Base-by-base conservation (phyloP, 1,284 basidiomycete species). In the Malassezia restricta region DNA sequence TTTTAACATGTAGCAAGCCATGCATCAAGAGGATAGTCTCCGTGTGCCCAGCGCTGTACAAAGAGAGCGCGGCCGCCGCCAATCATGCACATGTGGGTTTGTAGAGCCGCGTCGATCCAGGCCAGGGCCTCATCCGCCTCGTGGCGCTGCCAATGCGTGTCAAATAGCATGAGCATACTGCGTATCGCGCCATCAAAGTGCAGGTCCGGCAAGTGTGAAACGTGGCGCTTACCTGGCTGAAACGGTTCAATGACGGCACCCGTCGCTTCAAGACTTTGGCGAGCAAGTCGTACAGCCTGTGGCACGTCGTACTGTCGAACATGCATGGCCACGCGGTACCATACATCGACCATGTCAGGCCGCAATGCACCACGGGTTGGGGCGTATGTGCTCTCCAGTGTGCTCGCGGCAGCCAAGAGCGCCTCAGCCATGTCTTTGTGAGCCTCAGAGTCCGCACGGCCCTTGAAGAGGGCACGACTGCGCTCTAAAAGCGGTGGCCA, bases 61-160 rank as follows among this genome's bases (percentile, higher is more conserved):
- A 69, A 65, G 51, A 69, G 54, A 27, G 58, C 54, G 38, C 50
- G 33, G 0, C 66, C 66, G n/a, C 66, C 66, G 1, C 65, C 65
- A 20, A 69, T 67, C 43, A 66, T 65, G 45, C 59, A 62, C 17
- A 61, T 51, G 52, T 69, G 66, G 6, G 59, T 57, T 28, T 59
- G 59, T 37, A 61, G 54, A 0, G 66, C 66, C 40, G 66, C 56
- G 24, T 59, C 54, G 24, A 61, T 44, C 63, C 62, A 65, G 27
- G 51, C 41, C 9, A 40, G 35, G 27, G 58, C 47, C 15, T 54
- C 50, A 8, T 45, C 40, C 31, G 24, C 0, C 12, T n/a, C 30
- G 4, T 40, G 40, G 15, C 30, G 27, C 14, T 32, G 24, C 40
- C 33, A 43, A 14, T 43, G 32, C 33, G 61, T 37, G 33, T 33